Evolutionary conservation across 2,329 filamentous ascomycete genomes (phyloP), one percentile per base, ranked within the genome.

Genomic region (Sphaerulina populicola): DNA sequence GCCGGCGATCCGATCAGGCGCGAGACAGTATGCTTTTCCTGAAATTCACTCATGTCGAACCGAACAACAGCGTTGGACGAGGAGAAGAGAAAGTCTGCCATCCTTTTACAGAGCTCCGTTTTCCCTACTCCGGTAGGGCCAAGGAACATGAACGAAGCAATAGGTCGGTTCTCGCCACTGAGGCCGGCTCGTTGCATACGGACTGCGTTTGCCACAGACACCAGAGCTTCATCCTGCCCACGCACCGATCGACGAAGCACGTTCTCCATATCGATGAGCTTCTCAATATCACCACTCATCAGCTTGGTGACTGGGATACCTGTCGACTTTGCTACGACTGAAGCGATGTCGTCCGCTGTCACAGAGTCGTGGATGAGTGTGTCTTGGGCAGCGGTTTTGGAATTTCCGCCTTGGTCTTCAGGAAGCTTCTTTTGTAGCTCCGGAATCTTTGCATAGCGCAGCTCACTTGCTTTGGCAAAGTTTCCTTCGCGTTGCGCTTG

Each of bases 41-140:
- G 89, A 68, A 96, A 97, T 66, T 98, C 93, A 62, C 83, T 88
- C 93, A 97, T 97, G 69, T 97, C 93, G 69, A 97, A 97, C 31
- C 93, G 80, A 31, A 96, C 81, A 23, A 98, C 88, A 2, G 93
- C 91, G 27, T 82, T 82, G 62, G 95, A 88, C 1, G 88, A 95
- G 0, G 86, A 93, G 71, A 97, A 98, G 35, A 98, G 75, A 72
- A 96, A 97, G 52, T 79, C 80, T 1, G 93, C 93, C 61, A 98
- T 83, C 67, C 94, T 91, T 76, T 97, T 97, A 77, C 90, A 95
- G 1, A 97, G 80, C 66, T 97, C 90, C 2, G 93, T 98, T 74
- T 97, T 98, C 51, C 93, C 93, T 14, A 96, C 91, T 65, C 93
- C 93, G 0, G 93, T 97, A 4, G 93, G 93, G 0, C 93, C 93